Percentiles rank a stretch among this genome's conserved stretches.
Evolutionary conservation across 805 yeast species (phyloP).

Genomic region (Wickerhamiella azyma): DNA sequence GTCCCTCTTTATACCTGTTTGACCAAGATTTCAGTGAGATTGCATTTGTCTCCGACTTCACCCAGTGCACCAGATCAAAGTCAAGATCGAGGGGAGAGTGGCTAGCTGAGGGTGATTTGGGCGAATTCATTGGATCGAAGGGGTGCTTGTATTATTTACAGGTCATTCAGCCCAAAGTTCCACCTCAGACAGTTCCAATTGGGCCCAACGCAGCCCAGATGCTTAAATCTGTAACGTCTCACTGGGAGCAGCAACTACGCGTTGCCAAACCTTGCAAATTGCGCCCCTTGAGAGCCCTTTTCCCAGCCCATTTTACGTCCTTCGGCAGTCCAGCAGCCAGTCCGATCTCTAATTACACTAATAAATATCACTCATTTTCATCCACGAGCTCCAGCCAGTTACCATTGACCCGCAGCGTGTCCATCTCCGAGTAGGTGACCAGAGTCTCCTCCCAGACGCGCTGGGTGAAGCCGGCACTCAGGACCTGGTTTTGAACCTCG

Average conservation of each 20-base stretch:
- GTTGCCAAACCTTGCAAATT: too few relatives aligned
- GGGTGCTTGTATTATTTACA: too few relatives aligned
- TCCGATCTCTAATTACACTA: background rate
- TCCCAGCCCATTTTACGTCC: too few relatives aligned
- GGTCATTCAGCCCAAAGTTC: too few relatives aligned
- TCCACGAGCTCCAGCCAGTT: slow-evolving; percentile 7
- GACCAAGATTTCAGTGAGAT: background rate
- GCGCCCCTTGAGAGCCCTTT: too few relatives aligned
- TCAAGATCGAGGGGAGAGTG: background rate
- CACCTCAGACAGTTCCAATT: too few relatives aligned
- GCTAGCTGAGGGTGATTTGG: too few relatives aligned
- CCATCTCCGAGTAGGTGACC: background rate
- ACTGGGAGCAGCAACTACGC: too few relatives aligned
- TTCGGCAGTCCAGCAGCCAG: too few relatives aligned
- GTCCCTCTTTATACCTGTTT: background rate
- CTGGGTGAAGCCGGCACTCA: background rate
- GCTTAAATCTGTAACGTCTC: too few relatives aligned
- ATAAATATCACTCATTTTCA: background rate
- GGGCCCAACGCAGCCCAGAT: too few relatives aligned
- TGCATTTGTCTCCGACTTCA: background rate
- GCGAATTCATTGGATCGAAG: too few relatives aligned
- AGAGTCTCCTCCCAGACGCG: slow-evolving; percentile 1
- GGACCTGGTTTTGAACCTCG: slow-evolving; percentile 1
- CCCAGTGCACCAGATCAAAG: background rate
- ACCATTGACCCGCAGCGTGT: slow-evolving; percentile 1